These are phyloP conservation scores for Cenchrus americanus DNA, from an alignment of 176 grass and related monocot species.

Conservation along the genomic window DNA sequence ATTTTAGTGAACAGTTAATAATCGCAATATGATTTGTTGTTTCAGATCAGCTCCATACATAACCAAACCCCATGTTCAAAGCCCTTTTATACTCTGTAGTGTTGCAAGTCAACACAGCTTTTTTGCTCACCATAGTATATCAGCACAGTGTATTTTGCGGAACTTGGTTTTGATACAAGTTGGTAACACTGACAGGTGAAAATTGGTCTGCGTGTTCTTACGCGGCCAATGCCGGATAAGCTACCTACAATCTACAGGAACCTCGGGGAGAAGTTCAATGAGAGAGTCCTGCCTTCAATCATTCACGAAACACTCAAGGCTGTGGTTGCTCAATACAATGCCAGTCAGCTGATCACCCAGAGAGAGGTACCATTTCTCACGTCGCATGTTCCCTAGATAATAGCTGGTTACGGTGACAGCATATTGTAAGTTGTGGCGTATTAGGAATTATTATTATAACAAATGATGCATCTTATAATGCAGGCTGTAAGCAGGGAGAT, in stretches of 20 bases:
- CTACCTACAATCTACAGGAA: conserved; percentile 82
- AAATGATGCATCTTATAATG: conserved; percentile 17
- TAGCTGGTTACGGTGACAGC: background rate
- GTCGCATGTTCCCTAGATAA: conserved; percentile 2
- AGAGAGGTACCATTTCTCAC: conserved; percentile 73
- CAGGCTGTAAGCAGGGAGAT: conserved; percentile 98
- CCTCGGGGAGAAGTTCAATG: conserved; percentile 82
- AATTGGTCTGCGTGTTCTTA: conserved; percentile 90
- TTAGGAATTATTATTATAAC: conserved; percentile 15
- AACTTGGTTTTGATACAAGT: conserved; percentile 14
- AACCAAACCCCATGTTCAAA: background rate
- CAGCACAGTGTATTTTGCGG: background rate
- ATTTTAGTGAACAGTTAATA: background rate
- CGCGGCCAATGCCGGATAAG: conserved; percentile 69
- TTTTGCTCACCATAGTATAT: conserved; percentile 14
- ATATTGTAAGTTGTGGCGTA: background rate
- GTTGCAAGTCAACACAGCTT: background rate
- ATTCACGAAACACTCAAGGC: conserved; percentile 97
- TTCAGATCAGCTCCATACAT: background rate
- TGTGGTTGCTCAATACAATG: conserved; percentile 97
- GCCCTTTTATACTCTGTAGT: background rate
- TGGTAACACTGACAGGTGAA: conserved; percentile 57
- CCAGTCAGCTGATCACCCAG: conserved; percentile 93
- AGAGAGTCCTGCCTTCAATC: conserved; percentile 94
- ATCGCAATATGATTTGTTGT: background rate